Conservation (phyloP, 1,284 basidiomycete genomes). For the Apiotrichum gamsii region DNA sequence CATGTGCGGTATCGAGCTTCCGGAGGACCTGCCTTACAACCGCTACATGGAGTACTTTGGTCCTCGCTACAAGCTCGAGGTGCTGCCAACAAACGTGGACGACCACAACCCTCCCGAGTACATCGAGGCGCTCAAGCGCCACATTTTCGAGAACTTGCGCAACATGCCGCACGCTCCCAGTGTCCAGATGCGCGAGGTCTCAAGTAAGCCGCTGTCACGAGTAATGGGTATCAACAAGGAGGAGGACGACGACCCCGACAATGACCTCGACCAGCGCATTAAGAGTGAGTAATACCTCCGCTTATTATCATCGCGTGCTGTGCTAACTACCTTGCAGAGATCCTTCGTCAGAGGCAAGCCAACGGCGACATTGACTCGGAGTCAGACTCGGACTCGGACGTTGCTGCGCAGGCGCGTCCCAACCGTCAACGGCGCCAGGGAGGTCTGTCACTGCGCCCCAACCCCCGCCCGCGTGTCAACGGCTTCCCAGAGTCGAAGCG, state of each 20-base stretch:
- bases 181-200: slow-evolving; percentile 79
- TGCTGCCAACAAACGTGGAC: slow-evolving; percentile 87
- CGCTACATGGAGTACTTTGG: slow-evolving; percentile 98
- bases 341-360: slow-evolving; percentile 19
- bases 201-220: slow-evolving; percentile 47
- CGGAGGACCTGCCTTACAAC: slow-evolving; percentile 83
- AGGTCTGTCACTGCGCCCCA: slow-evolving; percentile 16
- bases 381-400: slow-evolving; percentile 22
- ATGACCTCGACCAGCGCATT: slow-evolving; percentile 43
- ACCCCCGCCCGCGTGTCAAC: slow-evolving; percentile 16
- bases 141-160: slow-evolving; percentile 70
- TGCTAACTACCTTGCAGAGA: slow-evolving; percentile 14
- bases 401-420: slow-evolving; percentile 19
- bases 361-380: slow-evolving; percentile 23
- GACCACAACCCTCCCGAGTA: slow-evolving; percentile 83
- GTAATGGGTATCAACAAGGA: slow-evolving; percentile 38
- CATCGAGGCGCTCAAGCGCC: slow-evolving; percentile 67
- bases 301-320: background rate
- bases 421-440: slow-evolving; percentile 25
- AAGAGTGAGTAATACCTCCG: slow-evolving; percentile 28
- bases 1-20: slow-evolving; percentile 78
- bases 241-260: slow-evolving; percentile 44
- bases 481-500: slow-evolving; percentile 18
- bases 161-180: slow-evolving; percentile 76
- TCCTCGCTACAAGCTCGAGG: slow-evolving; percentile 88